These are phyloP conservation scores for Ophiostoma perfectum DNA, from an alignment of 2,329 filamentous ascomycete genomes.

Conservation along the genomic window DNA sequence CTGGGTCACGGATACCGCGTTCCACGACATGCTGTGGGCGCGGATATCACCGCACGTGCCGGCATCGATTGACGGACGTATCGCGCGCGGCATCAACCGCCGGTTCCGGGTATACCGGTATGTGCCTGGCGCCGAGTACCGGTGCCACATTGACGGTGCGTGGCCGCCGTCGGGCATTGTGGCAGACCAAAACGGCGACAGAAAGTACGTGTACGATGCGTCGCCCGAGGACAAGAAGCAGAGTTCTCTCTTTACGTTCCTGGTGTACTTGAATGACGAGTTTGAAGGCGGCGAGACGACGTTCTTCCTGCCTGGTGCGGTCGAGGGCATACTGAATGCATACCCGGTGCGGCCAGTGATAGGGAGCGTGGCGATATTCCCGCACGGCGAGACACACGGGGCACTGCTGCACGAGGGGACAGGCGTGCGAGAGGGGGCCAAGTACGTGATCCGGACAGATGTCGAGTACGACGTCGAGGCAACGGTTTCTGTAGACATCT, in stretches of 20 bases:
- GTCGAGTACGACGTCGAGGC: slow-evolving; percentile 61
- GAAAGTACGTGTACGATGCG: slow-evolving; percentile 60
- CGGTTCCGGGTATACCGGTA: slow-evolving; percentile 69
- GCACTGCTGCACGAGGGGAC: slow-evolving; percentile 66
- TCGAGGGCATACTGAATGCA: slow-evolving; percentile 62
- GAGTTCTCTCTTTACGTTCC: slow-evolving; percentile 63
- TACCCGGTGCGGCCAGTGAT: slow-evolving; percentile 64
- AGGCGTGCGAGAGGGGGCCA: slow-evolving; percentile 59
- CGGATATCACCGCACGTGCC: slow-evolving; percentile 57
- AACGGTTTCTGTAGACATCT: not conserved
- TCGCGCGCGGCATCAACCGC: slow-evolving; percentile 59
- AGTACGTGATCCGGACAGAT: slow-evolving; percentile 66
- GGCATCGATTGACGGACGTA: slow-evolving; percentile 47
- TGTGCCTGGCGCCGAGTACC: slow-evolving; percentile 66
- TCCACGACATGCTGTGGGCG: slow-evolving; percentile 59
- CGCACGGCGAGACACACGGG: slow-evolving; percentile 61
- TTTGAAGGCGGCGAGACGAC: slow-evolving; percentile 68
- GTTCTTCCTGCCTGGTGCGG: slow-evolving; percentile 60
- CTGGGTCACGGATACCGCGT: slow-evolving; percentile 61
- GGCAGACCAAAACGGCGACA: slow-evolving; percentile 31
- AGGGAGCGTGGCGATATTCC: slow-evolving; percentile 63
- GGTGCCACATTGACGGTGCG: slow-evolving; percentile 65
- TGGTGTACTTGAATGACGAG: slow-evolving; percentile 66
- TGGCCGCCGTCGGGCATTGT: slow-evolving; percentile 65
- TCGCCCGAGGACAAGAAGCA: slow-evolving; percentile 56